Conservation (phyloP, 352 stramenopile genomes). For the Thraustochytrium sp. region DNA sequence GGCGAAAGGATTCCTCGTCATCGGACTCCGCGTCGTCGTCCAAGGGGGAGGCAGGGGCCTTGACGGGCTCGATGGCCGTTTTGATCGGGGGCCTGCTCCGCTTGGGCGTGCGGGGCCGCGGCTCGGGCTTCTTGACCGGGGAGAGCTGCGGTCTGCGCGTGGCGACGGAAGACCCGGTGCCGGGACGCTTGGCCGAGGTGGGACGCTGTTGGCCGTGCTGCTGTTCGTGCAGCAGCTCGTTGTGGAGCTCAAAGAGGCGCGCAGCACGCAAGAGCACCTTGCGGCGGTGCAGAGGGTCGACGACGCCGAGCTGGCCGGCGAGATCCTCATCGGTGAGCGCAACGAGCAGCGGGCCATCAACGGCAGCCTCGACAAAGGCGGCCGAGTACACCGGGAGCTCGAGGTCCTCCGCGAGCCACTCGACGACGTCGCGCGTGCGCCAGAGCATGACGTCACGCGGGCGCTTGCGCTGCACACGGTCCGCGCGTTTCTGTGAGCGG, state of each 20-base stretch:
- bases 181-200: too few species aligned
- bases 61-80: too few species aligned
- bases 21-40: neutral
- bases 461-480: neutral
- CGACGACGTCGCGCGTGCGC: conserved; percentile 28
- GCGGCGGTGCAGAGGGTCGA: neutral
- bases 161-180: too few species aligned
- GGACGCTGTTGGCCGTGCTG: too few species aligned
- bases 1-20: conserved; percentile 19
- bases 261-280: conserved; percentile 26
- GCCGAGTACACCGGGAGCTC: neutral
- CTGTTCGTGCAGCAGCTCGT: neutral
- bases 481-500: neutral
- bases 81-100: too few species aligned
- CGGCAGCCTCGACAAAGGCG: conserved; percentile 1
- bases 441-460: conserved; percentile 16
- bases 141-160: too few species aligned
- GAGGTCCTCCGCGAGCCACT: conserved; percentile 28
- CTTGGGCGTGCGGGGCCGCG: too few species aligned
- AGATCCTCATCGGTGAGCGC: neutral
- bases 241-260: conserved; percentile 9
- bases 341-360: conserved; percentile 22
- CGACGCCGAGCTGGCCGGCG: neutral
- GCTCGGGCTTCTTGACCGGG: too few species aligned
- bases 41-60: too few species aligned